Conservation (phyloP, 768 basidiomycete genomes). For the Rhodotorula paludigena region DNA sequence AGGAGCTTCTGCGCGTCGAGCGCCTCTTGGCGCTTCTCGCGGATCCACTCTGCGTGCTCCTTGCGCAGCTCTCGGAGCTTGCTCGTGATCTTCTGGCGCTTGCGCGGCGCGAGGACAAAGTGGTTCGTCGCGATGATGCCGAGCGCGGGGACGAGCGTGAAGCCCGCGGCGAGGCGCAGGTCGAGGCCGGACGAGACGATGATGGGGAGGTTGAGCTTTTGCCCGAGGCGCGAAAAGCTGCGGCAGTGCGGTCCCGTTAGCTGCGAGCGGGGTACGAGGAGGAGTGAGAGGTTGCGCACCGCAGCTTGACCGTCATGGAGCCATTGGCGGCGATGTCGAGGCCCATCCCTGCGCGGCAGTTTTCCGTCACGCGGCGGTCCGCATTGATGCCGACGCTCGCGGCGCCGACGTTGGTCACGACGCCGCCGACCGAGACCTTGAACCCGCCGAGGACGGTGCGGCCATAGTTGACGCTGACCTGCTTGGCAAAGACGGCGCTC, state of each 20-base stretch:
- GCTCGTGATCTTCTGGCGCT: slow-evolving; percentile 50
- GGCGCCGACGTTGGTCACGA: slow-evolving; percentile 38
- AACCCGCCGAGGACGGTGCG: slow-evolving; percentile 45
- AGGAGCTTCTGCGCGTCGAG: slow-evolving; percentile 62
- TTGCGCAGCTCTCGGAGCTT: slow-evolving; percentile 63
- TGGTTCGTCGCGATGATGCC: slow-evolving; percentile 47
- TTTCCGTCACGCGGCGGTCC: slow-evolving; percentile 47
- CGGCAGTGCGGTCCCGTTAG: too few species aligned
- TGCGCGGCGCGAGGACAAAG: slow-evolving; percentile 46
- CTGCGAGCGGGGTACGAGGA: too few species aligned
- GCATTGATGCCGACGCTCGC: slow-evolving; percentile 45
- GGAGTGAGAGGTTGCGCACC: slow-evolving; percentile 14
- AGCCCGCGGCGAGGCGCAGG: slow-evolving; percentile 43
- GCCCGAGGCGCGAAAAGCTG: slow-evolving; percentile 49
- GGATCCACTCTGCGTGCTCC: slow-evolving; percentile 61
- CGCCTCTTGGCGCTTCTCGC: slow-evolving; percentile 60
- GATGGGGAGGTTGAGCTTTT: slow-evolving; percentile 42
- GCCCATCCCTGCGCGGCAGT: slow-evolving; percentile 44
- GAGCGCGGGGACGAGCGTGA: slow-evolving; percentile 46
- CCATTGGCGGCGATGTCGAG: slow-evolving; percentile 28
- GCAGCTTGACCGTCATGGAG: slow-evolving; percentile 36
- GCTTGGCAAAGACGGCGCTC: slow-evolving; percentile 36
- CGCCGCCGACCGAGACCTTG: slow-evolving; percentile 44
- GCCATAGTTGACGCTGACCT: slow-evolving; percentile 43
- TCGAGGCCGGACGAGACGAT: slow-evolving; percentile 46